These are phyloP conservation scores for Malus asiatica DNA, from an alignment of 306 rosid genomes.

Conservation along the genomic window DNA sequence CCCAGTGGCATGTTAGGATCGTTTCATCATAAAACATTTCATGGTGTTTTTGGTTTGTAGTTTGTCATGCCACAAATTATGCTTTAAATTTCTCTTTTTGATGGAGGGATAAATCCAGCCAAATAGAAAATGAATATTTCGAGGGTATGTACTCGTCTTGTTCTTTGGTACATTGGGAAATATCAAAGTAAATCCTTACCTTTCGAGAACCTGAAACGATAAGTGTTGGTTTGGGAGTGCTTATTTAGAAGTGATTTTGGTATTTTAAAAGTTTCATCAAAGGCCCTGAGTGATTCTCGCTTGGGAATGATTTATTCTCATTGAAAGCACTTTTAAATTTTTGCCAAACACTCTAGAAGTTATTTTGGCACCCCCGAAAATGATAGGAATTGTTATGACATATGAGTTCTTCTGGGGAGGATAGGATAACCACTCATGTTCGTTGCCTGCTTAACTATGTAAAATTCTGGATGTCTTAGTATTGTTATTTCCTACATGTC, in stretches of 20 bases:
- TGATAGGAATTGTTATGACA: constrained; percentile 2
- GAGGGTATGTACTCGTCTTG: neutral
- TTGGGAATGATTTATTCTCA: neutral
- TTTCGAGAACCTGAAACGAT: too few relatives aligned
- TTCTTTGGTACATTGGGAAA: neutral
- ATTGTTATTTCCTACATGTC: constrained; percentile 2
- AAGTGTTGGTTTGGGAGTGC: neutral
- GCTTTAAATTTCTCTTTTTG: neutral
- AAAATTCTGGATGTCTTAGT: constrained; percentile 1
- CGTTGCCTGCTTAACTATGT: neutral
- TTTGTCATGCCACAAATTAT: neutral
- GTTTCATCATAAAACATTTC: neutral
- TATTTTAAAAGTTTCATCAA: too few relatives aligned
- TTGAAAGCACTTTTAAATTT: neutral
- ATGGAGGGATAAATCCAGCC: neutral
- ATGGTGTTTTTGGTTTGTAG: neutral
- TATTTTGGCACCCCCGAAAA: neutral
- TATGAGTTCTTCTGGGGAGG: neutral
- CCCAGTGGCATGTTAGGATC: neutral
- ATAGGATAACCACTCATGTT: neutral
- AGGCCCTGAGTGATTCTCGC: neutral
- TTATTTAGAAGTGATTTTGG: neutral
- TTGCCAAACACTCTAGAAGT: neutral
- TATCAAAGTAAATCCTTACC: neutral
- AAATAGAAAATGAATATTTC: neutral